Evolutionary conservation across 768 basidiomycete species (phyloP).

Genomic region (Hericium erinaceus): DNA sequence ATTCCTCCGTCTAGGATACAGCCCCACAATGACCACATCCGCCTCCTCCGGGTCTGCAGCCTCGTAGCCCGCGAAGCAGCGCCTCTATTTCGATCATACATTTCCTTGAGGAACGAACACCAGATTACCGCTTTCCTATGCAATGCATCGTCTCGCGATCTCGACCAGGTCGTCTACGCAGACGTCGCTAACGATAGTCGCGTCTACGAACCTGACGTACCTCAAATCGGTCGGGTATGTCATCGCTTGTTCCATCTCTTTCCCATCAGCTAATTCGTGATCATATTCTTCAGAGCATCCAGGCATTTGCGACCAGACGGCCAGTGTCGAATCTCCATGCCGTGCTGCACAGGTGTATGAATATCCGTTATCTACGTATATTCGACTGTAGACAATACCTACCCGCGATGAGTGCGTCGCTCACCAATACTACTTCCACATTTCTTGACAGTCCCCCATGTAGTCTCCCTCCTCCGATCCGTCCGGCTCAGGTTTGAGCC

Average conservation of each 20-base stretch:
- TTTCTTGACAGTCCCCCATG: too few species aligned
- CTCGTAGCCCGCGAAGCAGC: constrained; percentile 24
- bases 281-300: background rate
- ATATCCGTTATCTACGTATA: constrained; percentile 24
- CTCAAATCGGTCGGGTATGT: too few species aligned
- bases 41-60: constrained; percentile 24
- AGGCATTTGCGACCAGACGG: background rate
- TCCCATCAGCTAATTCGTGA: too few species aligned
- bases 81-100: constrained; percentile 20
- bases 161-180: constrained; percentile 21
- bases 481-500: too few species aligned
- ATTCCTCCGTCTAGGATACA: constrained; percentile 16
- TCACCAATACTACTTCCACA: too few species aligned
- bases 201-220: constrained; percentile 11
- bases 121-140: constrained; percentile 24
- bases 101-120: constrained; percentile 29
- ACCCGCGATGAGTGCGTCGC: too few species aligned
- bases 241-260: too few species aligned
- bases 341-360: constrained; percentile 21
- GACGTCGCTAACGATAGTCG: constrained; percentile 34
- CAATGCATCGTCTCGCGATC: constrained; percentile 13
- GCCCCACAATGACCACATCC: constrained; percentile 27
- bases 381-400: constrained; percentile 18
- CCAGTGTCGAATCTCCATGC: constrained; percentile 26
- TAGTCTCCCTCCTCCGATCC: too few species aligned